phyloP scores from a whole-genome alignment of 805 yeast genomes.

The Yarrowia divulgata region DNA sequence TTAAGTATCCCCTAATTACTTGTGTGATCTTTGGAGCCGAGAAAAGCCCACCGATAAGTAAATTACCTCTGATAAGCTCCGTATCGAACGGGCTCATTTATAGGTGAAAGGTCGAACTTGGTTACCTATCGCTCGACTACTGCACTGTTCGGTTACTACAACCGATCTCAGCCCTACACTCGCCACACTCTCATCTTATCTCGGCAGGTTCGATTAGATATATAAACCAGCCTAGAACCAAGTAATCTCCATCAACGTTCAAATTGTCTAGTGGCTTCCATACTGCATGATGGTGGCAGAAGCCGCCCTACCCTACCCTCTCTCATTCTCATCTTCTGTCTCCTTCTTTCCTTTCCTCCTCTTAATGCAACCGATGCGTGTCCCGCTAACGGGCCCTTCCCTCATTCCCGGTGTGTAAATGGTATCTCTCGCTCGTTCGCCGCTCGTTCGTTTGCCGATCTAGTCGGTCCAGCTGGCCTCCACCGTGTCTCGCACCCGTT shows the following conservation, averaged over 20 bases:
- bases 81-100: not conserved
- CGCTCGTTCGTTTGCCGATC: not conserved
- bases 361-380: slow-evolving; percentile 37
- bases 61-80: not conserved
- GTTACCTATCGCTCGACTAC: too few species aligned
- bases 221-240: slow-evolving; percentile 2
- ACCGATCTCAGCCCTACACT: not conserved
- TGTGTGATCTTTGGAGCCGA: too few species aligned
- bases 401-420: slow-evolving; percentile 28
- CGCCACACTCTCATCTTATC: too few species aligned
- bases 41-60: not conserved
- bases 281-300: slow-evolving; percentile 28
- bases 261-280: slow-evolving; percentile 19
- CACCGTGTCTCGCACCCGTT: slow-evolving; percentile 92
- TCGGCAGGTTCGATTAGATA: slow-evolving; percentile 1
- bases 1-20: too few species aligned
- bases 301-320: not conserved
- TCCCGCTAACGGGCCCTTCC: slow-evolving; percentile 28
- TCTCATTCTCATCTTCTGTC: not conserved
- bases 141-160: not conserved
- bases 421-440: slow-evolving; percentile 8
- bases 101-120: too few species aligned
- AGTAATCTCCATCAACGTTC: slow-evolving; percentile 13
- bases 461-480: slow-evolving; percentile 79
- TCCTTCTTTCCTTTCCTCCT: not conserved